Percentiles rank a stretch among this genome's conserved stretches.
These are phyloP conservation scores for Ilyonectria mors-panacis DNA, from an alignment of 2,329 filamentous ascomycete species.

Conservation along the genomic window DNA sequence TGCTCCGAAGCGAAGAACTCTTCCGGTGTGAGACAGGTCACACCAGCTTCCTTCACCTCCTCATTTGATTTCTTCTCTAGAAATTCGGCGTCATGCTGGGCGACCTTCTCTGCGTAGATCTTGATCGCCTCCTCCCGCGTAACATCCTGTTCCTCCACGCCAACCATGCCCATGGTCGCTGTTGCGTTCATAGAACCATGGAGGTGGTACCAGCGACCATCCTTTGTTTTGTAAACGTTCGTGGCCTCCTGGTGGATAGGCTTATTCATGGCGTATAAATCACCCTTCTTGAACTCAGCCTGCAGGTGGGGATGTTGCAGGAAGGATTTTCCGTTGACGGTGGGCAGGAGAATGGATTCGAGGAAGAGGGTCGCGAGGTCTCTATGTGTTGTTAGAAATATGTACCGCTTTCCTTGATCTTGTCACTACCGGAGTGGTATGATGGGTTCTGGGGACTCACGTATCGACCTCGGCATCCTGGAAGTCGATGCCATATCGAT, in stretches of 20 bases:
- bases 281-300: constrained; percentile 25
- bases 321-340: constrained; percentile 30
- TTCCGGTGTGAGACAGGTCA: constrained; percentile 51
- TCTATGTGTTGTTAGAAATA: not conserved
- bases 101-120: constrained; percentile 43
- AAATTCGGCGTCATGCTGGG: constrained; percentile 46
- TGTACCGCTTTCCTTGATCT: not conserved
- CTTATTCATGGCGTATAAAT: constrained; percentile 30
- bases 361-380: constrained; percentile 39
- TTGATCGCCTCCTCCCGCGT: constrained; percentile 49
- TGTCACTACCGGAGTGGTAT: not conserved
- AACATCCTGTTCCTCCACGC: constrained; percentile 42
- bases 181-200: constrained; percentile 53
- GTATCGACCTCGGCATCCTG: constrained; percentile 33
- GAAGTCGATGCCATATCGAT: constrained; percentile 30
- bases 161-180: constrained; percentile 52
- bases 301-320: constrained; percentile 32
- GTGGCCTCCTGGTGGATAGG: constrained; percentile 52
- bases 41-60: constrained; percentile 51
- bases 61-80: constrained; percentile 53
- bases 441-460: constrained; percentile 7
- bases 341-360: constrained; percentile 36
- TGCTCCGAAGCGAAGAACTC: constrained; percentile 50
- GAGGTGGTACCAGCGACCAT: constrained; percentile 54
- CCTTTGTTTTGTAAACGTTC: constrained; percentile 53